Evolutionary conservation across 2,329 filamentous ascomycete species (phyloP).

Genomic region (Aspergillus japonicus): DNA sequence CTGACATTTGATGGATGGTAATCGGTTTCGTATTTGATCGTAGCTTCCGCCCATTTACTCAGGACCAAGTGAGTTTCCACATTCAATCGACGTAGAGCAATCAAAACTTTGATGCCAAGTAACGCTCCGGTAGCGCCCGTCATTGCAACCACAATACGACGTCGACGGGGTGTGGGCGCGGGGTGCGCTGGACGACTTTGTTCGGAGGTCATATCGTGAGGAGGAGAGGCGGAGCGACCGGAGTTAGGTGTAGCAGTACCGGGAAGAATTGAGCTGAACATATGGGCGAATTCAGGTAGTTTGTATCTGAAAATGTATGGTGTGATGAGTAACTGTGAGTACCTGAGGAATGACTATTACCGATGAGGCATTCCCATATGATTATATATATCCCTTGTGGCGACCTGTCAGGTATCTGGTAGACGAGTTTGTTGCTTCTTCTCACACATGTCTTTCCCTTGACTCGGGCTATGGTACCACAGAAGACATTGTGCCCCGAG

Average conservation of each 20-base stretch:
- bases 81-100: slow-evolving; percentile 42
- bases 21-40: slow-evolving; percentile 50
- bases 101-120: slow-evolving; percentile 45
- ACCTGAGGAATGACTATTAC: not conserved
- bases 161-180: slow-evolving; percentile 1
- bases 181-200: not conserved
- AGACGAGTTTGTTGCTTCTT: not conserved
- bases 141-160: slow-evolving; percentile 48
- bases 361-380: not conserved
- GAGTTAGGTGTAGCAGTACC: slow-evolving; percentile 22
- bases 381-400: not conserved
- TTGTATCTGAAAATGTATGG: not conserved
- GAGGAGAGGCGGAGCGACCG: slow-evolving; percentile 14
- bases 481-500: not conserved
- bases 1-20: slow-evolving; percentile 38
- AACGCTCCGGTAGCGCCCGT: slow-evolving; percentile 52
- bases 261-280: slow-evolving; percentile 17
- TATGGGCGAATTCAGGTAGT: not conserved
- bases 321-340: not conserved
- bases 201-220: slow-evolving; percentile 2
- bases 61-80: slow-evolving; percentile 52
- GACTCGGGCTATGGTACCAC: not conserved
- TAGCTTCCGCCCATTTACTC: slow-evolving; percentile 51
- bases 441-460: not conserved
- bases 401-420: not conserved